A percentile compares a stretch with the other conserved stretches of the same genome.
These are phyloP conservation scores for Curvularia sp. DNA, from an alignment of 2,329 filamentous ascomycete genomes.

Conservation along the genomic window DNA sequence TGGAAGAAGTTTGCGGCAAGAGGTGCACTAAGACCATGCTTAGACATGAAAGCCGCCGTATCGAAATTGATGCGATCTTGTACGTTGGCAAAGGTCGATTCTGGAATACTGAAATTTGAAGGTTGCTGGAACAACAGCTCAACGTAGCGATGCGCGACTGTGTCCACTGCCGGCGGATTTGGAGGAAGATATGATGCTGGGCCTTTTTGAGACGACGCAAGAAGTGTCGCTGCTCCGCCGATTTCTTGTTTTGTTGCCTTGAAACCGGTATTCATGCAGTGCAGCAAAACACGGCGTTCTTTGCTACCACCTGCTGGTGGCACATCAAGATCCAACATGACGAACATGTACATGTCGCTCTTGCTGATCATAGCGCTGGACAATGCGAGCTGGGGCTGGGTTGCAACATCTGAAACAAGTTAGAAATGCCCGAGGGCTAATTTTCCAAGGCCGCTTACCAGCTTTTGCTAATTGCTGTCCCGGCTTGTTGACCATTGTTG, in stretches of 20 bases:
- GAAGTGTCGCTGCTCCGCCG: constrained; percentile 30
- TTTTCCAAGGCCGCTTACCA: constrained; percentile 22
- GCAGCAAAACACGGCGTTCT: constrained; percentile 42
- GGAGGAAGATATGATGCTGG: constrained; percentile 45
- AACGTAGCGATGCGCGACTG: constrained; percentile 46
- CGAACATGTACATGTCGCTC: constrained; percentile 42
- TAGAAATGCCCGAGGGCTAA: neutral
- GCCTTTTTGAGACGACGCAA: constrained; percentile 38
- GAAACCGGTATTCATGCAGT: constrained; percentile 46
- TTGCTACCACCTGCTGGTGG: constrained; percentile 34
- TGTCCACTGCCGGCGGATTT: constrained; percentile 44
- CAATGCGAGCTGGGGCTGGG: constrained; percentile 41
- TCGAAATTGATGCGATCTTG: constrained; percentile 41
- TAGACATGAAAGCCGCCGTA: constrained; percentile 36
- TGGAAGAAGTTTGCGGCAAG: constrained; percentile 48
- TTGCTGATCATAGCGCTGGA: constrained; percentile 22
- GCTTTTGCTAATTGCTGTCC: constrained; percentile 42
- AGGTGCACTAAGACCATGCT: constrained; percentile 35
- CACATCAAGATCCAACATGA: constrained; percentile 49
- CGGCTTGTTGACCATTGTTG: constrained; percentile 38
- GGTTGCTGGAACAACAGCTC: constrained; percentile 47
- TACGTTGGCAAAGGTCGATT: constrained; percentile 32
- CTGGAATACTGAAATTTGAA: constrained; percentile 29
- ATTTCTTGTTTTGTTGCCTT: constrained; percentile 42
- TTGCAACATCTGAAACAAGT: constrained; percentile 34